Base-by-base conservation (phyloP, 306 rosid genomes). In the Myrica gale region DNA sequence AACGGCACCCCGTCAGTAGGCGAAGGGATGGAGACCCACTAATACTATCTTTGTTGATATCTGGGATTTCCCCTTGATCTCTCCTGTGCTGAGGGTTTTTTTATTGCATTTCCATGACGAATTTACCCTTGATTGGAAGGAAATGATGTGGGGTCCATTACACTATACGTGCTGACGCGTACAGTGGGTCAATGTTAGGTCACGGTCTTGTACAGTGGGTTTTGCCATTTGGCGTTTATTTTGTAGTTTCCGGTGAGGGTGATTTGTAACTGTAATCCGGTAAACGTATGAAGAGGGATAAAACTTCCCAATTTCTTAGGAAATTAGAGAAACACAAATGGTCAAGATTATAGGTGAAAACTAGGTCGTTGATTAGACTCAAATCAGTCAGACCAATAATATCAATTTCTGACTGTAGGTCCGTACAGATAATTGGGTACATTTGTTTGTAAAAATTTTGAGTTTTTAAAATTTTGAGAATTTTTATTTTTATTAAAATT, bases 21-120 rank as follows among this genome's bases (percentile, higher is more conserved):
- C 84, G 58, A 80, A 78, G 19, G 45, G 51, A 70, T 74, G 84
- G 82, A n/a, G 76, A 19, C 81, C 79, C 89, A 86, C 81, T 62
- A 60, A 57, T 9, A 44, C 51, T 6, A 26, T 20, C 26, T 43
- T 54, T 53, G 16, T 41, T 32, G 37, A 32, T 32, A 63, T 62
- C 20, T 72, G 19, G 26, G 23, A 23, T 32, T 32, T 32, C 37
- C 37, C 3, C 37, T 32, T 32, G 37, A 32, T 32, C 26, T 23
- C 1, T 23, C 37, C 3, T 32, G 37, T 32, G 37, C 37, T 32
- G 37, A 3, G 3, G 1, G 6, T 77, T 2, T 12, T 42, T 53
- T 8, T 0, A 0, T 81, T 43, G 7, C 7, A 46, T 3, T 46
- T 7, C 51, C 9, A 13, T 45, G 83, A 76, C 87, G 47, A 61